phyloP scores from a whole-genome alignment of 768 basidiomycete species.

The Tylopilus rubrobrunneus region DNA sequence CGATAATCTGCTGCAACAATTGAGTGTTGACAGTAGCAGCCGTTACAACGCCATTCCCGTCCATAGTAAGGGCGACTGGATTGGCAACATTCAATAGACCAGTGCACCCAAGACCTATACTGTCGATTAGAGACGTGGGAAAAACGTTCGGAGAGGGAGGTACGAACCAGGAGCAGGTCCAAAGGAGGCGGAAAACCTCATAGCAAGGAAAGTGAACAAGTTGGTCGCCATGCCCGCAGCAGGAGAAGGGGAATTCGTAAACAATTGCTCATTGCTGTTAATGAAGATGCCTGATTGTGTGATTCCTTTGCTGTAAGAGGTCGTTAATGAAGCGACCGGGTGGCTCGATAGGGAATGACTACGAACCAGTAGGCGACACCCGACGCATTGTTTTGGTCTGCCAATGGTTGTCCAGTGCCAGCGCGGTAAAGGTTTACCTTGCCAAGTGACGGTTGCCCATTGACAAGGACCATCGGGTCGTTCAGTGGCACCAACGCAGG shows the following conservation, averaged over 20 bases:
- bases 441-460: constrained; percentile 20
- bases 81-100: constrained; percentile 20
- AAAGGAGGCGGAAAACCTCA: constrained; percentile 25
- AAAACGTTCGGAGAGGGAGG: background rate
- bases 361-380: constrained; percentile 20
- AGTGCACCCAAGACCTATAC: constrained; percentile 21
- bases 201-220: constrained; percentile 28
- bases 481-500: constrained; percentile 25
- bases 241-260: constrained; percentile 18
- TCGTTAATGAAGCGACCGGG: background rate
- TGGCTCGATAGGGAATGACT: background rate
- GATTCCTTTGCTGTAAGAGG: constrained; percentile 18
- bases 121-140: background rate
- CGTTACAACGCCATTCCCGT: constrained; percentile 25
- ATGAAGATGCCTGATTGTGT: constrained; percentile 23
- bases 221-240: constrained; percentile 20
- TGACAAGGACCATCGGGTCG: constrained; percentile 25
- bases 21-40: constrained; percentile 24
- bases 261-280: constrained; percentile 18
- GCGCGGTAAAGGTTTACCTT: constrained; percentile 28
- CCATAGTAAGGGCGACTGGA: constrained; percentile 21
- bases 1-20: constrained; percentile 16
- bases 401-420: constrained; percentile 25
- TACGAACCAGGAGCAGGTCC: constrained; percentile 23
- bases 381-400: constrained; percentile 22